phyloP scores from a whole-genome alignment of 345 rosid genomes.

The Arabis hirsuta region DNA sequence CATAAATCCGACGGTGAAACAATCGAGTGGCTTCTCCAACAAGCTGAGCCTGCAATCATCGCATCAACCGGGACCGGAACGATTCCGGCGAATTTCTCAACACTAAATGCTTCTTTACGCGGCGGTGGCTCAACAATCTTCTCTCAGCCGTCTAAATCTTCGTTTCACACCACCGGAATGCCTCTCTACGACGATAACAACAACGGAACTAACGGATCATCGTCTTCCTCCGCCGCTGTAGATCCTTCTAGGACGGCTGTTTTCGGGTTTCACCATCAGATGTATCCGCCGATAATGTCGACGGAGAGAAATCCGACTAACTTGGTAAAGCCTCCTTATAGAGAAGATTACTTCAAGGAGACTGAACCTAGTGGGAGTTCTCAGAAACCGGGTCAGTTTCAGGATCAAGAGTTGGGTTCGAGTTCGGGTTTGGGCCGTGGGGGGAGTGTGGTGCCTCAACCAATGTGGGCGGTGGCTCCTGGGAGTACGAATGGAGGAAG shows the following conservation, averaged over 20 bases:
- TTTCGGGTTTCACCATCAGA: slow-evolving; percentile 66
- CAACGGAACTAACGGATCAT: slow-evolving; percentile 40
- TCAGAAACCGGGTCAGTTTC: slow-evolving; percentile 51
- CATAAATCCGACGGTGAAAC: slow-evolving; percentile 90
- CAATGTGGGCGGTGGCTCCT: slow-evolving; percentile 84
- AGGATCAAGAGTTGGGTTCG: slow-evolving; percentile 47
- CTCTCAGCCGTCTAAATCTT: slow-evolving; percentile 60
- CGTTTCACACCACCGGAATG: slow-evolving; percentile 61
- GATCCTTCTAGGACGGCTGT: slow-evolving; percentile 47
- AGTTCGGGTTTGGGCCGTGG: slow-evolving; percentile 44
- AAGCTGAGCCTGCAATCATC: slow-evolving; percentile 81
- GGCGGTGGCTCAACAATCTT: slow-evolving; percentile 65
- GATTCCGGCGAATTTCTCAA: slow-evolving; percentile 84
- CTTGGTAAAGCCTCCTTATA: slow-evolving; percentile 52
- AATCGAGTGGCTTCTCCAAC: slow-evolving; percentile 82
- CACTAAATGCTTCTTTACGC: slow-evolving; percentile 71
- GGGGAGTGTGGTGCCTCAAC: slow-evolving; percentile 50
- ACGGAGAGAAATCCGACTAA: slow-evolving; percentile 48
- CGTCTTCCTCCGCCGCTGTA: slow-evolving; percentile 3
- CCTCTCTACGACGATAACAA: slow-evolving; percentile 46
- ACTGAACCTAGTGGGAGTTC: slow-evolving; percentile 51
- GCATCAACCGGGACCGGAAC: slow-evolving; percentile 85
- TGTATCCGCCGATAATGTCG: slow-evolving; percentile 53
- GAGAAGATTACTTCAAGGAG: slow-evolving; percentile 78
- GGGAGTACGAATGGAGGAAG: slow-evolving; percentile 66